Conservation (phyloP, 441 rosid genomes). For the Pelargonium cotyledonis region DNA sequence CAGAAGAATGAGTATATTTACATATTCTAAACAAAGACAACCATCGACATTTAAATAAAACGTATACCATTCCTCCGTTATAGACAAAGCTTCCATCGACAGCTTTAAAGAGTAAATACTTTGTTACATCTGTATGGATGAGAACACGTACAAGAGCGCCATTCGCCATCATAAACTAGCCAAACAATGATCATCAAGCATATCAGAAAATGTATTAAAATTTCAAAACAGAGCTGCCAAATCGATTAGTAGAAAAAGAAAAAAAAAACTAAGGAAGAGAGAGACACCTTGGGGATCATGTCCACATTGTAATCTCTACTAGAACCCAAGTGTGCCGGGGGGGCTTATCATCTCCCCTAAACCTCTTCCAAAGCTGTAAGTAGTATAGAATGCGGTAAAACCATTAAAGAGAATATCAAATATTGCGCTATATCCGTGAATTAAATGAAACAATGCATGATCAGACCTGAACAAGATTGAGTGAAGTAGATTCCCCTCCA, state of each 20-base stretch:
- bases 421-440: neutral
- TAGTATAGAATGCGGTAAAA: neutral
- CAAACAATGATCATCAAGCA: constrained; percentile 14
- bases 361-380: constrained; percentile 59
- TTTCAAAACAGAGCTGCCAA: neutral
- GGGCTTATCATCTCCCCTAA: constrained; percentile 45
- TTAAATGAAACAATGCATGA: neutral
- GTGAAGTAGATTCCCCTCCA: constrained; percentile 87
- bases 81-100: constrained; percentile 87
- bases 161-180: constrained; percentile 90
- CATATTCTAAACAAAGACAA: neutral
- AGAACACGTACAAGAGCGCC: constrained; percentile 90
- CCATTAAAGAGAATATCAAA: neutral
- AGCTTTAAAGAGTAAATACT: constrained; percentile 81
- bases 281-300: constrained; percentile 61
- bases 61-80: constrained; percentile 72
- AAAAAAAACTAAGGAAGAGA: neutral
- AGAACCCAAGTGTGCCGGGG: constrained; percentile 44
- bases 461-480: constrained; percentile 40
- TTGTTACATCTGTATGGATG: constrained; percentile 83
- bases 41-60: neutral
- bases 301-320: constrained; percentile 62
- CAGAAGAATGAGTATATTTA: neutral
- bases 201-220: neutral
- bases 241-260: neutral